Percentiles rank a stretch among this genome's conserved stretches.
phyloP scores from a whole-genome alignment of 352 stramenopile species.

The Pythium vanterpoolii region DNA sequence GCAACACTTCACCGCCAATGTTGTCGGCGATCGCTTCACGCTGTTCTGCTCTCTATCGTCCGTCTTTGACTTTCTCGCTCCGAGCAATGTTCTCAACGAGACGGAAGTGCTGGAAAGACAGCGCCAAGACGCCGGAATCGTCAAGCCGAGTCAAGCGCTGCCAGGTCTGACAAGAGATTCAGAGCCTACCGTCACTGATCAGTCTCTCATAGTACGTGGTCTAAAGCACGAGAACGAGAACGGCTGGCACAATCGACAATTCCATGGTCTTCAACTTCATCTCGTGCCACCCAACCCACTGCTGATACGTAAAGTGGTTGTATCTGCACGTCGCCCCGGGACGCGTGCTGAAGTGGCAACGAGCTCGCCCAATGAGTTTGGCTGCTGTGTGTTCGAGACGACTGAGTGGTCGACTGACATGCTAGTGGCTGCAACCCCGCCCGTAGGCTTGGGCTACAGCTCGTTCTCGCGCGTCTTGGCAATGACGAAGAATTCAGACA shows the following conservation, averaged over 20 bases:
- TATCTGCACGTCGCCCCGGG: constrained; percentile 35
- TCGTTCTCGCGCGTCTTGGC: constrained; percentile 39
- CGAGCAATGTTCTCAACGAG: constrained; percentile 46
- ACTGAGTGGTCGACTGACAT: constrained; percentile 56
- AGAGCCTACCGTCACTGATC: background rate
- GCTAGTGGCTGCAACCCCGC: constrained; percentile 18
- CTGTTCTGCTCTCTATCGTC: constrained; percentile 55
- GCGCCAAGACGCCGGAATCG: background rate
- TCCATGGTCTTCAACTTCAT: constrained; percentile 37
- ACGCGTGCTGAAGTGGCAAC: constrained; percentile 34
- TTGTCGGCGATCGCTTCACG: constrained; percentile 50
- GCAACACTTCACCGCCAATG: constrained; percentile 60
- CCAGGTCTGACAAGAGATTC: too few species aligned
- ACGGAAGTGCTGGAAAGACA: constrained; percentile 10
- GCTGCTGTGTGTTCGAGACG: constrained; percentile 52
- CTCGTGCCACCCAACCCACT: constrained; percentile 35
- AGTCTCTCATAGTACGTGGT: too few species aligned
- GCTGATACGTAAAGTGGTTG: constrained; percentile 31
- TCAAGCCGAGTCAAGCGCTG: constrained; percentile 2
- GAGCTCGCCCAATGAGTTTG: constrained; percentile 34
- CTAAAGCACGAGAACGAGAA: background rate
- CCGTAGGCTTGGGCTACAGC: constrained; percentile 18
- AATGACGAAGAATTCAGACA: background rate
- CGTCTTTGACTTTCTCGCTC: constrained; percentile 38
- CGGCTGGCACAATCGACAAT: constrained; percentile 42